These are phyloP conservation scores for Candolleomyces eurysporus DNA, from an alignment of 768 basidiomycete genomes.

Conservation along the genomic window DNA sequence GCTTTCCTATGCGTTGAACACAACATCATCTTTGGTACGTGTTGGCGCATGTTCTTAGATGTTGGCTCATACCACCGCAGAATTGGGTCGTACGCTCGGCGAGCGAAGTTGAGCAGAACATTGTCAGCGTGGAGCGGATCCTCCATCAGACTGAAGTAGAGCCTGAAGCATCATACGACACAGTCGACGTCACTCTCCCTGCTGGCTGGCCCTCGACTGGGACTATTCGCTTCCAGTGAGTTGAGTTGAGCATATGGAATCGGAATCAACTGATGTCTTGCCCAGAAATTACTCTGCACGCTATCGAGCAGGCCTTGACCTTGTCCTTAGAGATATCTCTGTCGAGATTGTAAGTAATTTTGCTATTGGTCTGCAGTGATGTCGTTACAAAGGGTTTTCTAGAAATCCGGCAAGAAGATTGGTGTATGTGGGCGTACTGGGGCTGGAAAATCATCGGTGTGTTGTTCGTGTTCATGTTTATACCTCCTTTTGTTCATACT, in stretches of 20 bases:
- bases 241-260: constrained; percentile 7
- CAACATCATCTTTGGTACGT: constrained; percentile 76
- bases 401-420: constrained; percentile 80
- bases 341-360: constrained; percentile 58
- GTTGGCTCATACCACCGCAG: constrained; percentile 29
- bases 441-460: constrained; percentile 72
- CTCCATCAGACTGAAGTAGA: constrained; percentile 74
- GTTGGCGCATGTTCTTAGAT: constrained; percentile 4
- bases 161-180: constrained; percentile 73
- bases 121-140: constrained; percentile 87
- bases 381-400: neutral
- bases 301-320: constrained; percentile 79
- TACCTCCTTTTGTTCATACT: neutral
- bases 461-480: constrained; percentile 13
- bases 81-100: constrained; percentile 83
- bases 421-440: constrained; percentile 90
- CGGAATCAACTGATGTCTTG: neutral
- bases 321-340: constrained; percentile 74
- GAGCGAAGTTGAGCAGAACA: constrained; percentile 88
- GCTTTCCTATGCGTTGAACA: constrained; percentile 79
- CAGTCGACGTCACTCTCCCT: constrained; percentile 54
- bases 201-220: constrained; percentile 74
- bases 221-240: constrained; percentile 67
- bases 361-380: neutral
- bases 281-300: constrained; percentile 66